Conservation (phyloP, 2,329 filamentous ascomycete genomes). For the Alternaria sp. region DNA sequence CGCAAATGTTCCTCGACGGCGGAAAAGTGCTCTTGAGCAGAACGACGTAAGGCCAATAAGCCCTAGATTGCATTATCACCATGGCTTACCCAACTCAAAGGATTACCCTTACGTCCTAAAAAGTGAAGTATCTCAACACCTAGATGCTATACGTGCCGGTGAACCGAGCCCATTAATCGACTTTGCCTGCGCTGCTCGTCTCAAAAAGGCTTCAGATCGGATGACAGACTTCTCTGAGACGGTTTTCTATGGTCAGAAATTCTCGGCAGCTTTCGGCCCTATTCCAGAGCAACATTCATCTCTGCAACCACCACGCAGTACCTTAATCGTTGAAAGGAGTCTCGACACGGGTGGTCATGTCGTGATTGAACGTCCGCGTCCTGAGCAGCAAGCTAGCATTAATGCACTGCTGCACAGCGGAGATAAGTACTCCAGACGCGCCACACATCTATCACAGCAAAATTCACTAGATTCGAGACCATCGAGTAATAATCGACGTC, state of each 20-base stretch:
- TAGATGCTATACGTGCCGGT: conserved; percentile 24
- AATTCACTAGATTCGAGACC: not conserved
- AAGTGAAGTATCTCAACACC: conserved; percentile 28
- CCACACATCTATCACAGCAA: not conserved
- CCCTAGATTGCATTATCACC: conserved; percentile 35
- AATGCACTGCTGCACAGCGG: not conserved
- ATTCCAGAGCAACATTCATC: not conserved
- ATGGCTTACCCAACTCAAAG: conserved; percentile 24
- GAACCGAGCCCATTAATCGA: conserved; percentile 21
- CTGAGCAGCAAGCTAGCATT: not conserved
- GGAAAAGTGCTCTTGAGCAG: not conserved
- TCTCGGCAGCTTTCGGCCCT: not conserved
- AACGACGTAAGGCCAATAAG: conserved; percentile 13
- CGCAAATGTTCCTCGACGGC: not conserved
- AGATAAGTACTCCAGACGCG: not conserved
- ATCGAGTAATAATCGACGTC: not conserved
- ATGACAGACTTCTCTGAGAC: conserved; percentile 23
- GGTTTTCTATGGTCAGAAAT: conserved; percentile 11
- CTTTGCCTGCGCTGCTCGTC: not conserved
- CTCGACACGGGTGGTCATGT: not conserved
- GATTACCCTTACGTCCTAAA: conserved; percentile 35
- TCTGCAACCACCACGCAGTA: not conserved
- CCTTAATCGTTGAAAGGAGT: not conserved
- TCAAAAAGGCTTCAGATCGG: not conserved
- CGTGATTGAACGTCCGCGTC: not conserved